These are phyloP conservation scores for Phanerochaete carnosa DNA, from an alignment of 768 basidiomycete species.

Conservation along the genomic window DNA sequence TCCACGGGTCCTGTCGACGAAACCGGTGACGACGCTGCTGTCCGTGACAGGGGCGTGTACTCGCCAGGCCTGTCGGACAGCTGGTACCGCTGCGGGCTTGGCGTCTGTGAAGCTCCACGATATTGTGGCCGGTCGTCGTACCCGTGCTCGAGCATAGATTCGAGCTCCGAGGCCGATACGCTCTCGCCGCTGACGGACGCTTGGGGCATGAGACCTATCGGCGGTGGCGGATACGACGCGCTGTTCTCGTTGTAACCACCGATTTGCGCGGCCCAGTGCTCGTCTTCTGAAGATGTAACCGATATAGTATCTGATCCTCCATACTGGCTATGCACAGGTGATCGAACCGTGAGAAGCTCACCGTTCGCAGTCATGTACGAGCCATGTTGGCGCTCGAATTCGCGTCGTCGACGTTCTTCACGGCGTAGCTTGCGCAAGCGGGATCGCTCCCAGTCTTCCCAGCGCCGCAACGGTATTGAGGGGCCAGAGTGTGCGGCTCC, in stretches of 20 bases:
- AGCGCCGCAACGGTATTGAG: conserved; percentile 88
- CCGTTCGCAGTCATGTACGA: conserved; percentile 62
- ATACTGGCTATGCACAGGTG: conserved; percentile 52
- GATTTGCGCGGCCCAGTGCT: conserved; percentile 94
- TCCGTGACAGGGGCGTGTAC: conserved; percentile 53
- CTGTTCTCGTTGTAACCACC: conserved; percentile 92
- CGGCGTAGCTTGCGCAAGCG: conserved; percentile 86
- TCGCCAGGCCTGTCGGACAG: conserved; percentile 54
- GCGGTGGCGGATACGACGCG: conserved; percentile 78
- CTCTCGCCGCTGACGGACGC: conserved; percentile 34
- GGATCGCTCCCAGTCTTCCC: conserved; percentile 99
- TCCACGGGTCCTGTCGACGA: conserved; percentile 29
- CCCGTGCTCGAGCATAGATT: conserved; percentile 89
- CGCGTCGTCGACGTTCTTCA: conserved; percentile 76
- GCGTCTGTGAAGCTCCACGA: conserved; percentile 19
- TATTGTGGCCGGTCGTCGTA: conserved; percentile 74
- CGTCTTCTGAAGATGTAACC: conserved; percentile 84
- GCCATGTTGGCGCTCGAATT: conserved; percentile 78
- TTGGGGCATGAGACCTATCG: conserved; percentile 59
- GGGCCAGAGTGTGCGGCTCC: conserved; percentile 44
- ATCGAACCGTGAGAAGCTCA: conserved; percentile 56
- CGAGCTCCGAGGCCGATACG: conserved; percentile 73
- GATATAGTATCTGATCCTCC: conserved; percentile 82
- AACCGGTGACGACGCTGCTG: conserved; percentile 43
- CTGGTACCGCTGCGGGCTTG: conserved; percentile 56